Base-by-base conservation (phyloP, 805 yeast genomes). In the Wickerhamiella occidentalis region DNA sequence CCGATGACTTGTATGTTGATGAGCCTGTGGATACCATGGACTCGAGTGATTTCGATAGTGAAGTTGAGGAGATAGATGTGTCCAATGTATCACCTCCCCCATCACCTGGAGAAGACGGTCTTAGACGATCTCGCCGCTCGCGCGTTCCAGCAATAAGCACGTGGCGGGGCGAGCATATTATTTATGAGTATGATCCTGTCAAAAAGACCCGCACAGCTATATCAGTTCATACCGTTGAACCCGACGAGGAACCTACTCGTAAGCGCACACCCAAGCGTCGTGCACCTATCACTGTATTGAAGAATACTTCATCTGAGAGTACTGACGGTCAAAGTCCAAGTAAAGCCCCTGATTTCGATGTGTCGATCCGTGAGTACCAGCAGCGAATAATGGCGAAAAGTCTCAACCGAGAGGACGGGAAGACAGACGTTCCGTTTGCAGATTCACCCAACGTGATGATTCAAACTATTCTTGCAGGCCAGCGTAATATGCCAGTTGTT, bases 131-230 rank as follows among this genome's bases (percentile, higher is more conserved):
- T 6, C 23, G 12, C 12, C 47, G 47, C 23, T 30, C 47, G 37
- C 52, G 60, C 13, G 48, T 57, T 5, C 57, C 60, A n/a, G n/a
- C n/a, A n/a, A n/a, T 2, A 48, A 55, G 15, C 47, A 56, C 18
- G 45, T 56, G 58, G 56, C 42, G 42, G 6, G 56, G 57, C 15
- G 60, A 57, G 41, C 49, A 54, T 37, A 44, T 55, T 9, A 53
- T 48, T 42, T 57, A 57, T 47, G 47, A 43, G 22, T 29, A 35
- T 29, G 51, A 44, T 17, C 28, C 49, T 18, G 22, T 15, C 2
- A 35, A 37, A 15, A 33, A 33, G 29, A 45, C 47, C 8, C 47
- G 40, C 3, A 56, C 58, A 3, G 59, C 58, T 19, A 50, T 52
- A 8, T 53, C 43, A 22, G 58, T 53, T 21, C 52, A 51, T 37